Evolutionary conservation across 306 rosid genomes (phyloP), one percentile per base, ranked within the genome.

Genomic region (Argentina anserina): DNA sequence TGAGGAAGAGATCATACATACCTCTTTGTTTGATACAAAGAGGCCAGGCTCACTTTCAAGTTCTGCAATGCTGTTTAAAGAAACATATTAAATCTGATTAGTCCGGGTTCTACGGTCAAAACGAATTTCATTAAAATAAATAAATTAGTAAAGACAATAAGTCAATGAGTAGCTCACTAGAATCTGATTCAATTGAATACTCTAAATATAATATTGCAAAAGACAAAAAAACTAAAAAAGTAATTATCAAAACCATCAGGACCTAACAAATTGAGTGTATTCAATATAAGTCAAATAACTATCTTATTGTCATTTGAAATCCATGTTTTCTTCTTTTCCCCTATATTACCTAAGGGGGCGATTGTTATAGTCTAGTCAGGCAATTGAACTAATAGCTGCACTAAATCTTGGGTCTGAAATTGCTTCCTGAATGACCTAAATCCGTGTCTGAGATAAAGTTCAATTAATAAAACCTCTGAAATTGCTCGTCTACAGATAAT

Each of bases 31-130:
- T 45, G 91, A 78, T 58, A 90, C 79, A 76, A 94, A 89, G 64
- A 94, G 95, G 67, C 96, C 99, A 29, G 88, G 91, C 78, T 90
- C 96, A 43, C 95, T 94, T 82, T 94, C 97, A 69, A 94, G 97
- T 33, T 80, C 97, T 7, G 96, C 99, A 67, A 79, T 94, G 84
- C 99, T 94, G 91, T 86, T 81, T 71, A 67, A 33, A 79, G 73
- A 56, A 75, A n/a, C 40, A 84, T 55, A 82, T 50, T 20, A 5
- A 21, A 65, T n/a, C 56, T 13, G 26, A 73, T 47, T 62, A 56
- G 53, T 56, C 14, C 10, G 4, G 39, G 40, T 21, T 70, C 1
- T 11, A 9, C 36, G 49, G n/a, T 41, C 37, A 14, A 37, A 23
- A 21, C 12, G 9, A 70, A 52, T 59, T 36, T 33, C 34, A 46